Percentiles rank a stretch among this genome's conserved stretches.
phyloP scores from a whole-genome alignment of 345 rosid species.

The Heritiera littoralis region DNA sequence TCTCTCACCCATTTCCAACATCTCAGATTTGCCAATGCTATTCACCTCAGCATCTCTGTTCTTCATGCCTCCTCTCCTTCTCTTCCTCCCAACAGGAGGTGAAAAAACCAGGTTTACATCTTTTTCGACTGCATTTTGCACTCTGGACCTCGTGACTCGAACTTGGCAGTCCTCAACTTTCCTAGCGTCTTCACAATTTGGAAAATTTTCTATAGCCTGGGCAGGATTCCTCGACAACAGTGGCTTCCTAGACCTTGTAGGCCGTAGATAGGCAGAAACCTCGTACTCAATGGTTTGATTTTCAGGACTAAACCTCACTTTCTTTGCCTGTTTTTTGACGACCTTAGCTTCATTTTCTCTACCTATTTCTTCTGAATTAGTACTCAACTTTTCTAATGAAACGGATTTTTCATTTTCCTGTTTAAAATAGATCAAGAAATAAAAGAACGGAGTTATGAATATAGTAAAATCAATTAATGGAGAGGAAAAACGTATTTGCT shows the following conservation, averaged over 20 bases:
- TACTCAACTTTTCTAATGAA: background rate
- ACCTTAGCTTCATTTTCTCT: slow-evolving; percentile 18
- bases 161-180: background rate
- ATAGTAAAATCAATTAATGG: background rate
- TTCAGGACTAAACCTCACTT: slow-evolving; percentile 63
- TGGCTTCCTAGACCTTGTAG: slow-evolving; percentile 14
- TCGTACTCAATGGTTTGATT: slow-evolving; percentile 45
- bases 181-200: background rate
- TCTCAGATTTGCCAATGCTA: background rate
- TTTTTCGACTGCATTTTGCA: slow-evolving; percentile 6
- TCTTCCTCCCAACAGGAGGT: slow-evolving; percentile 32
- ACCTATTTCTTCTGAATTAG: slow-evolving; percentile 1
- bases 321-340: slow-evolving; percentile 34
- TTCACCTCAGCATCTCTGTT: background rate
- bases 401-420: slow-evolving; percentile 31
- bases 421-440: background rate
- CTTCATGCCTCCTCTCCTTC: slow-evolving; percentile 27
- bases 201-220: slow-evolving; percentile 3
- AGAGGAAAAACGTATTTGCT: background rate
- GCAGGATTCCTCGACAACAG: background rate
- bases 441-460: background rate
- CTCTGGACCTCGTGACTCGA: slow-evolving; percentile 22
- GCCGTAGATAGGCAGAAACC: slow-evolving; percentile 34
- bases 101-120: background rate
- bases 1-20: background rate